Base-by-base conservation (phyloP, 2,329 filamentous ascomycete species). In the Colletotrichum echinochloae region DNA sequence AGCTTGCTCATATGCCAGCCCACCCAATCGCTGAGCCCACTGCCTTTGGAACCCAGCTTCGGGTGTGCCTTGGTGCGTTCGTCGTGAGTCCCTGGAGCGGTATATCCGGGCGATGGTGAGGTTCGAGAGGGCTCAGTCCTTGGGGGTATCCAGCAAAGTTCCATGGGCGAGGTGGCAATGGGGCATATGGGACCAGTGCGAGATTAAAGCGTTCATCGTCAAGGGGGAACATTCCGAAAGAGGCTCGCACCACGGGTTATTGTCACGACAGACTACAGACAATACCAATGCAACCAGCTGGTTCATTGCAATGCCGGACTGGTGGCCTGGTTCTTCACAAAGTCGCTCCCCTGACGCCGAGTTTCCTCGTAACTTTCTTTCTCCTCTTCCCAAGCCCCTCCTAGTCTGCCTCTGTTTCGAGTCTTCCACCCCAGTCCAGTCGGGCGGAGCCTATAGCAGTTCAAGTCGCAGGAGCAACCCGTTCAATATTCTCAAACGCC, bases 391-490 rank as follows among this genome's bases (percentile, higher is more conserved):
- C 59, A 20, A n/a, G 14, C 44, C 33, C 44, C 64, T 59, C 41
- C 56, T 28, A 28, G 48, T 59, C 35, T 44, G 37, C 64, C 51
- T 39, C 33, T 62, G 68, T 71, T 67, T 68, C 68, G 57, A 52
- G 68, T 39, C 8, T 37, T 33, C 30, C 23, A 11, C 65, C 57
- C 44, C 59, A 59, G 67, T 68, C 68, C 57, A 46, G 59, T 70
- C 67, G 64, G 67, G 46, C 26, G 52, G 37, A 70, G 64, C 67
- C 49, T 66, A 67, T 46, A 20, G 16, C 26, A 33, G 48, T 62
- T 62, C 23, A 62, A 35, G 48, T 44, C 44, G 44, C n/a, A 28
- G 14, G 14, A 28, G 5, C 16, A 23, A 57, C 30, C 30, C 49
- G 66, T 66, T 64, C 54, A 23, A 57, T 51, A 23, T 44, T 16